Evolutionary conservation across 495 filamentous ascomycete species (phyloP).

Genomic region (Penicillium canariense): DNA sequence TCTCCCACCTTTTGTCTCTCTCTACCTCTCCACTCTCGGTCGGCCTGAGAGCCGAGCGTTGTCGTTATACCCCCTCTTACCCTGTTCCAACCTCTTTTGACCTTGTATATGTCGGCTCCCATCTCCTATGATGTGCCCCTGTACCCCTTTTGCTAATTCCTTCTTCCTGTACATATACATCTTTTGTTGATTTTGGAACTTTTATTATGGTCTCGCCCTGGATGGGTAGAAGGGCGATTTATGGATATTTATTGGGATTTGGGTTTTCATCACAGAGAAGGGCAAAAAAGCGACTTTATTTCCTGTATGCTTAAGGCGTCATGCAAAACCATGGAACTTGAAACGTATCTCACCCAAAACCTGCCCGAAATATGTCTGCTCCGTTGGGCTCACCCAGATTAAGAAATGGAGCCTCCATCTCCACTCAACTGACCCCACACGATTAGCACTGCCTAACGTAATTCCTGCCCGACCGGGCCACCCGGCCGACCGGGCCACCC

Average conservation of each 20-base stretch:
- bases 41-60: conserved; percentile 11
- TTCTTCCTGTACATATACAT: conserved; percentile 41
- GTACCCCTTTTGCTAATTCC: conserved; percentile 23
- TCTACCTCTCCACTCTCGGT: conserved; percentile 17
- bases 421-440: too few relatives aligned
- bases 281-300: conserved; percentile 19
- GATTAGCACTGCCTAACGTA: too few relatives aligned
- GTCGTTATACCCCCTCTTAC: conserved; percentile 20
- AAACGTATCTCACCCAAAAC: background rate
- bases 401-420: too few relatives aligned
- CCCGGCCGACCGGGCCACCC: too few relatives aligned
- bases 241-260: conserved; percentile 13
- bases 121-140: conserved; percentile 20
- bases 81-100: conserved; percentile 13
- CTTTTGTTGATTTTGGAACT: conserved; percentile 9
- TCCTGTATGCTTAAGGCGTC: conserved; percentile 13
- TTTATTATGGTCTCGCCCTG: conserved; percentile 21
- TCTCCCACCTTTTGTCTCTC: background rate
- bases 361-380: too few relatives aligned
- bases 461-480: background rate
- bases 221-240: conserved; percentile 25
- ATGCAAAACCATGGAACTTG: conserved; percentile 12
- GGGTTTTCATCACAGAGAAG: conserved; percentile 5
- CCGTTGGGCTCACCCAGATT: too few relatives aligned
- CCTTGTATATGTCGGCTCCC: conserved; percentile 33